These are phyloP conservation scores for Beta vulgaris DNA, from an alignment of 148 eudicot genomes.

Conservation along the genomic window DNA sequence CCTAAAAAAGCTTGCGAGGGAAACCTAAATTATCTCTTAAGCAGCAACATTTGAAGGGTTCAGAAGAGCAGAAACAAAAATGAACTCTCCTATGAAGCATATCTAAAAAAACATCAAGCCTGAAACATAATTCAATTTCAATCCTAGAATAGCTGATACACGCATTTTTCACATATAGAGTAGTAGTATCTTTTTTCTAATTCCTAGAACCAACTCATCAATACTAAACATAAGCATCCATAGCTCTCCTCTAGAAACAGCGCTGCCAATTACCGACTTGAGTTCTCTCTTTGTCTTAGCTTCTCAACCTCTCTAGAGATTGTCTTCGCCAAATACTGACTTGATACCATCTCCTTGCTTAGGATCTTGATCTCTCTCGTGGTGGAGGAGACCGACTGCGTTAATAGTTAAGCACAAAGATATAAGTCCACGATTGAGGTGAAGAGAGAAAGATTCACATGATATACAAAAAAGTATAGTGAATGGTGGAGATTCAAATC, in stretches of 20 bases:
- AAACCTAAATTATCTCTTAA: background rate
- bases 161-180: background rate
- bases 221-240: background rate
- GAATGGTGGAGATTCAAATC: background rate
- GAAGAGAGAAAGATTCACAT: background rate
- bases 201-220: background rate
- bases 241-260: background rate
- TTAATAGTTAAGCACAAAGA: background rate
- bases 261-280: background rate
- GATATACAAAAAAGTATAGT: background rate
- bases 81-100: background rate
- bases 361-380: slow-evolving; percentile 47
- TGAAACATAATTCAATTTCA: background rate
- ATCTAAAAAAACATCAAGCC: slow-evolving; percentile 11
- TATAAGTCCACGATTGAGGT: slow-evolving; percentile 4
- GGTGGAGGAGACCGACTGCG: slow-evolving; percentile 49
- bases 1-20: background rate
- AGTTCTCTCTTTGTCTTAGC: slow-evolving; percentile 24
- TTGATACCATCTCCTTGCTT: slow-evolving; percentile 17
- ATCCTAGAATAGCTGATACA: slow-evolving; percentile 12
- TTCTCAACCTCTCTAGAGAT: slow-evolving; percentile 34
- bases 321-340: background rate
- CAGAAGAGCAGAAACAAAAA: background rate
- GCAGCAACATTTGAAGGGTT: background rate
- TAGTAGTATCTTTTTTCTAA: background rate